These are phyloP conservation scores for Periconia macrospinosa DNA, from an alignment of 2,329 filamentous ascomycete species.

Conservation along the genomic window DNA sequence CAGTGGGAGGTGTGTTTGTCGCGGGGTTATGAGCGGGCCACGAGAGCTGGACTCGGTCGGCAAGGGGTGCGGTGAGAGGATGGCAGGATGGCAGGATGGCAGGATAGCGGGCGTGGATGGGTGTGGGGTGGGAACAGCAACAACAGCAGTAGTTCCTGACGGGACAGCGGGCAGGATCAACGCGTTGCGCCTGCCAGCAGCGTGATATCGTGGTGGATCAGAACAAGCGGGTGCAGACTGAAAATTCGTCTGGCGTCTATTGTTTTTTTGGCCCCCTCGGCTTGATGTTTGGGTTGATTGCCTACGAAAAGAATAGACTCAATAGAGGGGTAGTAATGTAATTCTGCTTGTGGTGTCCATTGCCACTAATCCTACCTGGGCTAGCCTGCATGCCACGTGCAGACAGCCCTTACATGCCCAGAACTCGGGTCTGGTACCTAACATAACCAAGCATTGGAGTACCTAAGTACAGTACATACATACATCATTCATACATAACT, in stretches of 20 bases:
- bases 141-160: background rate
- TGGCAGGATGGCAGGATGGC: background rate
- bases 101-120: background rate
- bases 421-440: background rate
- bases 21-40: slow-evolving; percentile 6
- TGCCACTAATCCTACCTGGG: background rate
- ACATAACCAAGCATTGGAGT: too few relatives aligned
- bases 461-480: too few relatives aligned
- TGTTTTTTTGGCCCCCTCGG: slow-evolving; percentile 5
- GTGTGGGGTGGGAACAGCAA: background rate
- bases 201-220: background rate
- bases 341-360: slow-evolving; percentile 3
- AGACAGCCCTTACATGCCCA: background rate
- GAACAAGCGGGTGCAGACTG: slow-evolving; percentile 1
- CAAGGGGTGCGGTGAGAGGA: slow-evolving; percentile 10
- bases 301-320: slow-evolving; percentile 1
- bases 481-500: too few relatives aligned
- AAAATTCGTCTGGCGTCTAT: background rate
- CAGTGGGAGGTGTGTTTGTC: background rate
- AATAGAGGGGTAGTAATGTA: slow-evolving; percentile 5
- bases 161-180: slow-evolving; percentile 1
- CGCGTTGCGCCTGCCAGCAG: slow-evolving; percentile 2
- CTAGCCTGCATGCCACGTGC: background rate
- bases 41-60: slow-evolving; percentile 5
- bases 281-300: slow-evolving; percentile 8